Conservation (phyloP, 768 basidiomycete species). For the Russula dissimulans region DNA sequence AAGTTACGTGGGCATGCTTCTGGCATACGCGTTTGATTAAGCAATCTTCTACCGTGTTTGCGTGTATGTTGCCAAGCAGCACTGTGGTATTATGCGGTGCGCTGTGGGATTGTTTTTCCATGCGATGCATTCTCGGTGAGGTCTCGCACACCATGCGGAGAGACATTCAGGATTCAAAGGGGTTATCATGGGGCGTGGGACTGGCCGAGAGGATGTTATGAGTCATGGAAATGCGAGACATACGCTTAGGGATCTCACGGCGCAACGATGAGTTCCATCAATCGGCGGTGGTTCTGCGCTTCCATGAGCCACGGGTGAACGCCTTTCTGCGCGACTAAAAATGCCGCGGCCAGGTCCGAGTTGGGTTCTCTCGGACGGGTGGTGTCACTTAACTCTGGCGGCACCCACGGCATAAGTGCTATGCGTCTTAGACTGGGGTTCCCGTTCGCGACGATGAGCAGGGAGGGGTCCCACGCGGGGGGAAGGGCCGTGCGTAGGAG, state of each 20-base stretch:
- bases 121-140: not conserved
- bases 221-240: not conserved
- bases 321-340: not conserved
- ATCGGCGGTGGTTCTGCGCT: conserved; percentile 2
- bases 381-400: not conserved
- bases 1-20: no score
- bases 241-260: not conserved
- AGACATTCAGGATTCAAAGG: not conserved
- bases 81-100: no score
- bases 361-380: no score
- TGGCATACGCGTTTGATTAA: no score
- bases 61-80: no score
- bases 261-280: conserved; percentile 4
- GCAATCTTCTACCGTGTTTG: no score
- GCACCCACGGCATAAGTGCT: not conserved
- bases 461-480: conserved; percentile 2
- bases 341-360: not conserved
- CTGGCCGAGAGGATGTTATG: not conserved
- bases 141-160: not conserved
- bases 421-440: conserved; percentile 8
- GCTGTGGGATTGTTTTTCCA: no score
- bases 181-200: not conserved
- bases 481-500: conserved; percentile 2
- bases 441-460: conserved; percentile 2
- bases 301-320: conserved; percentile 8